Evolutionary conservation across 1,139 yeast species (phyloP), one percentile per base, ranked within the genome.

Genomic region (Geotrichum phurueaensis): DNA sequence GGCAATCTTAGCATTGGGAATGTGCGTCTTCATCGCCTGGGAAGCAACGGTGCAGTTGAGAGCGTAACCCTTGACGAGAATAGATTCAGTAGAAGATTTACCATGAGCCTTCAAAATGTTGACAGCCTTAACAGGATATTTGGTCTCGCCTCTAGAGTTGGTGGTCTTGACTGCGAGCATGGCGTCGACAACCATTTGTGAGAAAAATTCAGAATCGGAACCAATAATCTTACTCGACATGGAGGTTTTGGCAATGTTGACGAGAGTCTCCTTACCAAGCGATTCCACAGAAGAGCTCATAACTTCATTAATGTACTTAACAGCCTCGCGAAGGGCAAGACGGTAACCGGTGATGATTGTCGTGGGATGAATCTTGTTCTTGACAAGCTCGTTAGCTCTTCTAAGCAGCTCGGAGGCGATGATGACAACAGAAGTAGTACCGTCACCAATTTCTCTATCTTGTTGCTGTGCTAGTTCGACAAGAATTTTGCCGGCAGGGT

Each of bases 391-490:
- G 74, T 92, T 91, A 57, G 99, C 99, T 66, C 97, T 82, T 71
- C 89, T 87, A 71, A 95, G 80, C 63, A 95, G 79, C 76, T 95
- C 99, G 54, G 96, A 83, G 39, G 99, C 98, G 73, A 94, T 87
- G 65, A 94, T 90, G 55, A 94, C 98, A 56, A 94, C 98, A n/a
- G 96, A 87, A 1, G 80, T 77, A n/a, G 80, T 76, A 69, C 99
- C 99, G 73, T 95, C 99, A 62, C 99, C 99, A 62, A 95, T 97
- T 76, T 95, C 99, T 71, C 97, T 84, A 74, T 95, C 99, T 78
- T 95, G 99, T 74, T 95, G 99, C 74, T 94, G 97, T 2, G 99
- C 99, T 71, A 95, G 82, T 72, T 95, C 99, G 56, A 95, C 99
- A 65, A 95, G 80, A 67, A 95, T 94, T 77, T 90, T 91, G 25